Evolutionary conservation across 2,329 filamentous ascomycete genomes (phyloP).

Genomic region (Diaporthe aspalathi): DNA sequence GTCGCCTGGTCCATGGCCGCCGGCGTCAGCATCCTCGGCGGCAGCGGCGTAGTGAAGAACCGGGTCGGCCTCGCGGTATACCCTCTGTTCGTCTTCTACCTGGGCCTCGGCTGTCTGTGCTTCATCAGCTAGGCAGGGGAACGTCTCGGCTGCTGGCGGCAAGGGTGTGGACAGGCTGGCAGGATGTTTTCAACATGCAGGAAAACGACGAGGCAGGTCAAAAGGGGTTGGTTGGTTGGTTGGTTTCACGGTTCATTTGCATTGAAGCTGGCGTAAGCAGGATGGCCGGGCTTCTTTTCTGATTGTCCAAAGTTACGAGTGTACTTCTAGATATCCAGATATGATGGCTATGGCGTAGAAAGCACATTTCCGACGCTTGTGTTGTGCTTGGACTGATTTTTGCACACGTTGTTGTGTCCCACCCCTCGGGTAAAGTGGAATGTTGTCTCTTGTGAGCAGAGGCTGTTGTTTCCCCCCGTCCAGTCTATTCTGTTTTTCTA

Average conservation of each 20-base stretch:
- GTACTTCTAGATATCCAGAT: conserved; percentile 37
- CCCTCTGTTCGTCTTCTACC: conserved; percentile 93
- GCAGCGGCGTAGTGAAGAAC: conserved; percentile 95
- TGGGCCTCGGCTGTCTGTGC: conserved; percentile 92
- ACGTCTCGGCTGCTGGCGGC: neutral
- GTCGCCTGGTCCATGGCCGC: conserved; percentile 94
- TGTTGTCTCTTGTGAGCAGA: conserved; percentile 9
- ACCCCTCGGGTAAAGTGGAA: neutral
- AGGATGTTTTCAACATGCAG: neutral
- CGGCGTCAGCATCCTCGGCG: conserved; percentile 93
- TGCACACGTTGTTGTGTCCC: neutral
- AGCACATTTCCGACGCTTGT: neutral
- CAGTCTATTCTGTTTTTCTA: conserved; percentile 14
- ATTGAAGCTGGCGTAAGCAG: conserved; percentile 37
- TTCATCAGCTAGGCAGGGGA: conserved; percentile 83
- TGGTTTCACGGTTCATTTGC: conserved; percentile 31
- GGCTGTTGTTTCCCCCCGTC: neutral
- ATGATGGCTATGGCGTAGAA: conserved; percentile 22
- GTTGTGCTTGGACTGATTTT: neutral
- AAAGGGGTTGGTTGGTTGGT: no score
- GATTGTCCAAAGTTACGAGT: conserved; percentile 23
- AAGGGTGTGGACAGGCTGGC: neutral
- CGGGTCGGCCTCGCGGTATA: conserved; percentile 94
- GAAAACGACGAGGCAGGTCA: conserved; percentile 11
- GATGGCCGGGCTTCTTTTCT: conserved; percentile 26